Evolutionary conservation across 768 basidiomycete species (phyloP), one percentile per base, ranked within the genome.

Genomic region (Pisolithus sp.): DNA sequence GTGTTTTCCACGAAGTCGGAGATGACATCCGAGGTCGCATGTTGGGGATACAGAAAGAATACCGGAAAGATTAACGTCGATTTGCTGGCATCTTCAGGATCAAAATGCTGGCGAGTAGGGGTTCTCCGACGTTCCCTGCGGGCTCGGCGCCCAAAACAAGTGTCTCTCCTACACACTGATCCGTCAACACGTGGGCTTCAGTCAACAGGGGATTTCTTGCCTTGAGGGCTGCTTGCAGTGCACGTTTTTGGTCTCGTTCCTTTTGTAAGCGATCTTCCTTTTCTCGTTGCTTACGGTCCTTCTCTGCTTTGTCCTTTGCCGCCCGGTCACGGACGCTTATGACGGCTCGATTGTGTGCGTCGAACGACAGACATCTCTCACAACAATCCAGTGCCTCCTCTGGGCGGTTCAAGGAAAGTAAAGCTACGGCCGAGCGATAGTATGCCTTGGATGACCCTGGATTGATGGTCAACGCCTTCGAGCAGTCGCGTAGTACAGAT

Each of bases 41-140:
- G 76, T 64, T 92, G 85, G 6, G 96, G 96, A 68, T 97, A 96
- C 54, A 97, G 76, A 69, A 98, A 87, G 74, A 96, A 90, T 39
- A 87, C 85, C 2, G 96, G 95, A 63, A 96, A 66, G 55, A 95
- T 68, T 12, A 95, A 76, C 0, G 82, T 83, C 54, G 67, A 64
- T 57, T 76, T 57, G 51, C 81, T 71, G 51, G 80, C 63, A 68
- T 84, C 86, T 54, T 85, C 81, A 3, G 77, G 64, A 61, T 87
- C 84, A 59, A 86, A 86, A 50, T 79, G 77, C n/a, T 7, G 89
- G 83, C 47, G 70, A 68, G 61, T 80, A 83, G 7, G 81, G 81
- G 60, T 78, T 82, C 48, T 72, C 72, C 37, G 75, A 71, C 26
- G 76, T 73, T 23, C 61, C 68, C 26, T 78, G 76, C 18, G 77